Conservation (phyloP, 2,329 filamentous ascomycete species). For the Fusarium clavum region DNA sequence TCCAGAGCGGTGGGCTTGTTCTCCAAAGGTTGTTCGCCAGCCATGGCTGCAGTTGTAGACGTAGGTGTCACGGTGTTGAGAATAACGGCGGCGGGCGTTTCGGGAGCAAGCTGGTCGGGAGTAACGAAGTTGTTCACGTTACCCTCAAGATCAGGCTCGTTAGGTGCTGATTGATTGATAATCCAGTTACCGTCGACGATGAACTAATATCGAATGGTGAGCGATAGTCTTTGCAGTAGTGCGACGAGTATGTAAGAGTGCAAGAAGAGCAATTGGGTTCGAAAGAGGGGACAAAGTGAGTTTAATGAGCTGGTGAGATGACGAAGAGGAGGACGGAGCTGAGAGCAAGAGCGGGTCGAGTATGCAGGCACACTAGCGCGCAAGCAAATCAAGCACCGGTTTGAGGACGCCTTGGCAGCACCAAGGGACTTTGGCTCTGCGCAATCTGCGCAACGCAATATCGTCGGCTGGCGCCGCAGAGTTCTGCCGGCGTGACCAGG, state of each 20-base stretch:
- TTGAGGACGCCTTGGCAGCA: slow-evolving; percentile 33
- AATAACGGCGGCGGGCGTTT: slow-evolving; percentile 60
- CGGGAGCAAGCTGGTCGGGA: slow-evolving; percentile 73
- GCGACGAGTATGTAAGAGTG: slow-evolving; percentile 18
- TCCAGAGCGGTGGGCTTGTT: slow-evolving; percentile 45
- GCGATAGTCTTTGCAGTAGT: slow-evolving; percentile 25
- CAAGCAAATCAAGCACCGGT: slow-evolving; percentile 39
- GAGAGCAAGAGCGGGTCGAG: slow-evolving; percentile 35
- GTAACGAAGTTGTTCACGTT: slow-evolving; percentile 95
- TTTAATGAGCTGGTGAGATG: slow-evolving; percentile 38
- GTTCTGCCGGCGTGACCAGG: slow-evolving; percentile 32
- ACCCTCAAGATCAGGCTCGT: slow-evolving; percentile 83
- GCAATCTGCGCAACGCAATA: slow-evolving; percentile 10
- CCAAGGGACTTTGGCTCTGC: slow-evolving; percentile 22
- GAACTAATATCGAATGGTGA: slow-evolving; percentile 70
- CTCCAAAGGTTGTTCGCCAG: slow-evolving; percentile 67
- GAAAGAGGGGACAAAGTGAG: slow-evolving; percentile 32
- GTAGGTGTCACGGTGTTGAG: slow-evolving; percentile 76
- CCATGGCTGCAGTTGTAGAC: slow-evolving; percentile 78
- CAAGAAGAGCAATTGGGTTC: slow-evolving; percentile 39
- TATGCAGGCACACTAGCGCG: slow-evolving; percentile 45
- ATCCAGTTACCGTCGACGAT: slow-evolving; percentile 94
- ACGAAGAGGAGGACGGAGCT: slow-evolving; percentile 34
- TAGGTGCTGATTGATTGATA: slow-evolving; percentile 81
- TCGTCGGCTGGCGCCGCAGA: slow-evolving; percentile 33